phyloP scores from a whole-genome alignment of 768 basidiomycete genomes.

The Artomyces pyxidatus region DNA sequence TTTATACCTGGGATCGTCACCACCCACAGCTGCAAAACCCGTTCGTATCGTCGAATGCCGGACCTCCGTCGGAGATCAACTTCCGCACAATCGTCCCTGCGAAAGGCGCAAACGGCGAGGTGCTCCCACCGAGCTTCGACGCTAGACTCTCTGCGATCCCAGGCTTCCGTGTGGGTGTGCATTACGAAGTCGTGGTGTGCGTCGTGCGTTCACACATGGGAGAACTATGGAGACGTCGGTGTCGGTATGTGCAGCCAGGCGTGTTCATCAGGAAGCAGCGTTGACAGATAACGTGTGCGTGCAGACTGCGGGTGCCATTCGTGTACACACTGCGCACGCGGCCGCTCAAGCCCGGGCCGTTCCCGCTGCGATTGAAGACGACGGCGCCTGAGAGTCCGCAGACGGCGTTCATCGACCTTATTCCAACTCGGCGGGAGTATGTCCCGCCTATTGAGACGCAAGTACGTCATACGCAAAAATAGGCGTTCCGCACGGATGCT shows the following conservation, averaged over 20 bases:
- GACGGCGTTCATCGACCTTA: slow-evolving; percentile 7
- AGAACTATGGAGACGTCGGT: neutral
- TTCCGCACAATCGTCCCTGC: slow-evolving; percentile 5
- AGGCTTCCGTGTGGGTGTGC: slow-evolving; percentile 9
- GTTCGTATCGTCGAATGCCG: too few relatives aligned
- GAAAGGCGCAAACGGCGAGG: neutral
- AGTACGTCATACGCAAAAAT: neutral
- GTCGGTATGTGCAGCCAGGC: slow-evolving; percentile 3
- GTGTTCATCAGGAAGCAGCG: neutral
- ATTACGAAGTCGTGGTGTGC: slow-evolving; percentile 5
- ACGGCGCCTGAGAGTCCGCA: neutral
- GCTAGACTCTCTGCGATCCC: slow-evolving; percentile 7
- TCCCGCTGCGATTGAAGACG: neutral
- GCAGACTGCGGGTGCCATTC: slow-evolving; percentile 10
- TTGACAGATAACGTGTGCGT: neutral
- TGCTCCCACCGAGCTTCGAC: slow-evolving; percentile 11
- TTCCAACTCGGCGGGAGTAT: neutral
- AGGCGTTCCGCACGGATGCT: neutral
- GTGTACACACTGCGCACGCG: slow-evolving; percentile 8
- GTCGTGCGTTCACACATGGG: neutral
- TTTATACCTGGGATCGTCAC: slow-evolving; percentile 4
- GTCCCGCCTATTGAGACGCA: slow-evolving; percentile 7
- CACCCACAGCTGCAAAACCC: neutral
- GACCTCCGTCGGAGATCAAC: neutral
- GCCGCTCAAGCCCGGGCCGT: slow-evolving; percentile 4